Percentiles rank a stretch among this genome's conserved stretches.
Conservation (phyloP, 2,329 filamentous ascomycete species). For the Rosellinia necatrix region DNA sequence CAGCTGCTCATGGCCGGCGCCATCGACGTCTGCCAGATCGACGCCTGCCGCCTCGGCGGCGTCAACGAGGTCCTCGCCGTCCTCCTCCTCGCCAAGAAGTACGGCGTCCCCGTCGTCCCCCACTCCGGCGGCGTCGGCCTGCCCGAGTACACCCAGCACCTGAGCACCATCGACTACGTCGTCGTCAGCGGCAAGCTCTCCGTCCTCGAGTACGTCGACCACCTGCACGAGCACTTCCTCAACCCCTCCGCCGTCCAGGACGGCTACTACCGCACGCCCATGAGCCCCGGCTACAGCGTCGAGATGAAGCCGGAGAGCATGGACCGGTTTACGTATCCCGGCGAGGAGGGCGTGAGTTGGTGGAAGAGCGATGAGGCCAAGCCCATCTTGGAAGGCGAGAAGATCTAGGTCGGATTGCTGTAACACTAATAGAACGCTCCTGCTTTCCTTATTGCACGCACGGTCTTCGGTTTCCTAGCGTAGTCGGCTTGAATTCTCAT, state of each 20-base stretch:
- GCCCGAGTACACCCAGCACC: constrained; percentile 91
- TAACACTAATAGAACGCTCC: too few relatives aligned
- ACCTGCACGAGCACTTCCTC: constrained; percentile 91
- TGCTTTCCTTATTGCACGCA: too few relatives aligned
- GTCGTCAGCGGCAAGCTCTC: constrained; percentile 80
- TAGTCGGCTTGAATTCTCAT: neutral
- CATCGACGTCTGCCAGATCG: constrained; percentile 87
- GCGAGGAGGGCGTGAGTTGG: constrained; percentile 79
- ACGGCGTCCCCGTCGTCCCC: constrained; percentile 80
- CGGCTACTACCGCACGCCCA: constrained; percentile 87
- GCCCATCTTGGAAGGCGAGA: constrained; percentile 68
- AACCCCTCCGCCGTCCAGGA: constrained; percentile 80
- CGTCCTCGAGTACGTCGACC: constrained; percentile 89
- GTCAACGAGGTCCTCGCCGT: constrained; percentile 94
- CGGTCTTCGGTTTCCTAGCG: too few relatives aligned
- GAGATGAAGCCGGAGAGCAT: constrained; percentile 92
- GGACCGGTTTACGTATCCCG: constrained; percentile 78
- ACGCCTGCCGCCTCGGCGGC: constrained; percentile 86
- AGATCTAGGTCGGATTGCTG: constrained; percentile 48
- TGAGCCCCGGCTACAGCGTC: constrained; percentile 83
- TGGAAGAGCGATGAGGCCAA: constrained; percentile 83
- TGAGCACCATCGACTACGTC: constrained; percentile 92
- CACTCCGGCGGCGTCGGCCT: constrained; percentile 89
- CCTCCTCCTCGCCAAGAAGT: constrained; percentile 80
- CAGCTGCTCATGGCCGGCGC: constrained; percentile 80